Percentiles rank a stretch among this genome's conserved stretches.
These are phyloP conservation scores for Clathrospora elynae DNA, from an alignment of 2,329 filamentous ascomycete genomes.

Conservation along the genomic window DNA sequence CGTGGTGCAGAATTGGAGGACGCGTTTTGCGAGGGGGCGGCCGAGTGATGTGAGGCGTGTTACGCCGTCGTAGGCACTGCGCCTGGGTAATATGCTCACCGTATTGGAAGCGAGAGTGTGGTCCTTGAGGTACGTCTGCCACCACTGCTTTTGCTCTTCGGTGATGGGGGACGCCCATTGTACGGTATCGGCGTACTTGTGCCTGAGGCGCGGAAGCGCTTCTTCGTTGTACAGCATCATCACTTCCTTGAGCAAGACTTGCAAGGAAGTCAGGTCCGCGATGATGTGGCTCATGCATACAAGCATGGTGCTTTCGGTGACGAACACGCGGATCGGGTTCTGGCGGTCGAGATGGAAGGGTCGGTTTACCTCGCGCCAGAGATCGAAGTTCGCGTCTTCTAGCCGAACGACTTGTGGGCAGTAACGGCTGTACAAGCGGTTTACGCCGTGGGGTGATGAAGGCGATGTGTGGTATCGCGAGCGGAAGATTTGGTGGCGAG, in stretches of 20 bases:
- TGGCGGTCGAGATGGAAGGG: constrained; percentile 33
- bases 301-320: constrained; percentile 29
- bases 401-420: constrained; percentile 1
- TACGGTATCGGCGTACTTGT: constrained; percentile 6
- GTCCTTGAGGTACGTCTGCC: constrained; percentile 5
- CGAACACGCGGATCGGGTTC: constrained; percentile 34
- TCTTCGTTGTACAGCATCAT: constrained; percentile 24
- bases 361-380: constrained; percentile 8
- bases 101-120: neutral
- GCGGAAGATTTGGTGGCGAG: constrained; percentile 20
- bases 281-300: constrained; percentile 42
- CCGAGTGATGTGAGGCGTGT: constrained; percentile 7
- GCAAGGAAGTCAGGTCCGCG: constrained; percentile 40
- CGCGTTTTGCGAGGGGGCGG: neutral
- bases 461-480: constrained; percentile 14
- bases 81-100: neutral
- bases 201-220: neutral
- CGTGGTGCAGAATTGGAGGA: neutral
- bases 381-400: constrained; percentile 1
- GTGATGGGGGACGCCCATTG: constrained; percentile 1
- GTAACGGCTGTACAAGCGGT: neutral
- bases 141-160: constrained; percentile 2
- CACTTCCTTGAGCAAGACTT: constrained; percentile 35
- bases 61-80: constrained; percentile 8
- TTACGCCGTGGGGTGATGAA: too few relatives aligned